Evolutionary conservation across 495 filamentous ascomycete genomes (phyloP).

Genomic region (Neurospora tetraspora): DNA sequence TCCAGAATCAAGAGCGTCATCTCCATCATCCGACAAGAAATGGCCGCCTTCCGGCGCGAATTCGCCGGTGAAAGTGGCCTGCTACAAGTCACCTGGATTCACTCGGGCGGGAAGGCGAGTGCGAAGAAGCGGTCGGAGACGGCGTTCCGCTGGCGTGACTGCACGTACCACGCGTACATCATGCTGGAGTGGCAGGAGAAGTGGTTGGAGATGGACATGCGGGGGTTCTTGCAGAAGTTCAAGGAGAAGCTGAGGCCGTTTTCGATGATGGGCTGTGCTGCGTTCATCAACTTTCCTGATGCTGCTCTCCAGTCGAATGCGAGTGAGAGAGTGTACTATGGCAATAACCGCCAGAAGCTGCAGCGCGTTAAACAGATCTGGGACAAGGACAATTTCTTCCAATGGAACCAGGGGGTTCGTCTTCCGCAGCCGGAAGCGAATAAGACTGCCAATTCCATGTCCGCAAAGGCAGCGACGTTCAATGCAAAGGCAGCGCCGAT

Average conservation of each 20-base stretch:
- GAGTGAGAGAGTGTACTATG: background rate
- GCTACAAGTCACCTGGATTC: slow-evolving; percentile 2
- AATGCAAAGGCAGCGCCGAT: too few relatives aligned
- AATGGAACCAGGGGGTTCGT: slow-evolving; percentile 3
- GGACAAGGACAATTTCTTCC: background rate
- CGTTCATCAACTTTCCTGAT: background rate
- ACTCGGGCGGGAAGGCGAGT: slow-evolving; percentile 5
- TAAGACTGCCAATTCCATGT: too few relatives aligned
- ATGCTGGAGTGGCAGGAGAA: slow-evolving; percentile 21
- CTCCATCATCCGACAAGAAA: background rate
- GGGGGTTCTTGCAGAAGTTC: slow-evolving; percentile 8
- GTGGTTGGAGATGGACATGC: slow-evolving; percentile 18
- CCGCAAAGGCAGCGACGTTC: too few relatives aligned
- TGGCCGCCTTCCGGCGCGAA: background rate
- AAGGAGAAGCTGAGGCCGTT: slow-evolving; percentile 11
- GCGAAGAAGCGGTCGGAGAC: slow-evolving; percentile 1
- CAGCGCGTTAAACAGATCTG: background rate
- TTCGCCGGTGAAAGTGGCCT: background rate
- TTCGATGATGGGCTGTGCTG: background rate
- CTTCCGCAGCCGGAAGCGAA: slow-evolving; percentile 4
- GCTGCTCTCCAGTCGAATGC: background rate
- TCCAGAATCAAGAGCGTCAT: background rate
- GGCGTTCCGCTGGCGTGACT: slow-evolving; percentile 19
- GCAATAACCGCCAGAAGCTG: background rate
- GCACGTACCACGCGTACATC: slow-evolving; percentile 15